Evolutionary conservation across 192 early-diverging fungal species (phyloP), one percentile per base, ranked within the genome.

Genomic region (Podila horticola): DNA sequence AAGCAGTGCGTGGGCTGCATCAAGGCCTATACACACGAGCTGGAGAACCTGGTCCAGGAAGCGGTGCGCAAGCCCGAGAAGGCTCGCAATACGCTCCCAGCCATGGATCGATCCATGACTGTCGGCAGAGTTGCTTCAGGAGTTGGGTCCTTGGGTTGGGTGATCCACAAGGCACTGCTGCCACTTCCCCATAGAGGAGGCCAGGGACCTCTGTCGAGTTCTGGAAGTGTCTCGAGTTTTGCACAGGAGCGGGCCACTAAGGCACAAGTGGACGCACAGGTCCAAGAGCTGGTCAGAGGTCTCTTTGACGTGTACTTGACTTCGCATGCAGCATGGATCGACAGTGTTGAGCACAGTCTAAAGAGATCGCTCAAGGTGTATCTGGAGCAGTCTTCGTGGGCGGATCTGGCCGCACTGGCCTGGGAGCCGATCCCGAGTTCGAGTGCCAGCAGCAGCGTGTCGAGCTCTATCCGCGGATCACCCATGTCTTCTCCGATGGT

Each of bases 271-370:
- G 88, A 88, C 34, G 60, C 67, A 38, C 82, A 67, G 55, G 75
- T 83, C n/a, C 30, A 71, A 10, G 66, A 30, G 13, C 52, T 86
- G 58, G 62, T 84, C 9, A 51, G 72, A 3, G 63, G 51, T 1
- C 62, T 90, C 20, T 68, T 79, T 22, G 48, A 55, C 13, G 75
- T 85, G 11, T 88, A 86, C 49, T 64, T 84, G 11, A 20, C 50
- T 10, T 82, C 87, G 28, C 83, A 90, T 69, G 61, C 68, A 13
- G 50, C 70, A 5, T 90, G 89, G 89, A 84, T 84, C 49, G 66
- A 75, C 64, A 51, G 41, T 36, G 63, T 69, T 4, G 72, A 57
- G 34, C 61, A 41, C 61, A 55, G 51, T 17, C 73, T 82, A 58
- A 69, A 59, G 45, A 61, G 69, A 36, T 50, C n/a, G 17, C 58